Percentiles rank a stretch among this genome's conserved stretches.
phyloP scores from a whole-genome alignment of 352 stramenopile species.

The Salisapilia sapeloensis region DNA sequence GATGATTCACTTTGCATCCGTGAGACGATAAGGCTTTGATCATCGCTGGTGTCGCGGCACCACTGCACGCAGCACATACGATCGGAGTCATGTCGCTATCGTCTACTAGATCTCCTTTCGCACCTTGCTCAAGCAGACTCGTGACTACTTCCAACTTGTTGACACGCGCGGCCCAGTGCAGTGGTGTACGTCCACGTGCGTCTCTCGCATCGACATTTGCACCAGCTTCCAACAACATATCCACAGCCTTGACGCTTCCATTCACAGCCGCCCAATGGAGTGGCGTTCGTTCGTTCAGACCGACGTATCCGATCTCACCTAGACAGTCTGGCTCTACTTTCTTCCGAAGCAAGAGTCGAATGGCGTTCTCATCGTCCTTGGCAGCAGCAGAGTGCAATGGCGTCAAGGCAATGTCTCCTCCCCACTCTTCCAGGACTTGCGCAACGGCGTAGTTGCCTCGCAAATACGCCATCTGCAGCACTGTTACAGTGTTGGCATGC shows the following conservation, averaged over 20 bases:
- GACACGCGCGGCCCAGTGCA: slow-evolving; percentile 67
- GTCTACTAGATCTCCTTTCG: slow-evolving; percentile 55
- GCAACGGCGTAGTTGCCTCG: slow-evolving; percentile 67
- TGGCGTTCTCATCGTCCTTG: slow-evolving; percentile 39
- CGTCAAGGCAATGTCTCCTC: slow-evolving; percentile 56
- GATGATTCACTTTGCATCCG: slow-evolving; percentile 60
- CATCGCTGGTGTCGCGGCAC: slow-evolving; percentile 44
- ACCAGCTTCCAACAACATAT: slow-evolving; percentile 34
- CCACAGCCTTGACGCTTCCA: slow-evolving; percentile 30
- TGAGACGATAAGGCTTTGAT: slow-evolving; percentile 43
- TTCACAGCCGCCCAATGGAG: slow-evolving; percentile 68
- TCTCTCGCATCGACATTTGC: slow-evolving; percentile 56
- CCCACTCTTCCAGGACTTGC: slow-evolving; percentile 69
- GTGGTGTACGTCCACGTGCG: slow-evolving; percentile 32
- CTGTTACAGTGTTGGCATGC: slow-evolving; percentile 76
- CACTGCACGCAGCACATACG: slow-evolving; percentile 53
- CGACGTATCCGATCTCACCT: slow-evolving; percentile 61
- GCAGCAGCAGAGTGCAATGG: slow-evolving; percentile 60
- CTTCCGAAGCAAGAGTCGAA: slow-evolving; percentile 41
- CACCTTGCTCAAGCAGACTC: slow-evolving; percentile 24
- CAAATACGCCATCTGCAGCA: slow-evolving; percentile 64
- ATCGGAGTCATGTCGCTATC: slow-evolving; percentile 62
- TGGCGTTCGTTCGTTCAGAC: slow-evolving; percentile 63
- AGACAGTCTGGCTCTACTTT: slow-evolving; percentile 64
- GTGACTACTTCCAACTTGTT: slow-evolving; percentile 54